Percentiles rank a stretch among this genome's conserved stretches.
phyloP scores from a whole-genome alignment of 495 filamentous ascomycete genomes.

The Trichoderma erinaceum region DNA sequence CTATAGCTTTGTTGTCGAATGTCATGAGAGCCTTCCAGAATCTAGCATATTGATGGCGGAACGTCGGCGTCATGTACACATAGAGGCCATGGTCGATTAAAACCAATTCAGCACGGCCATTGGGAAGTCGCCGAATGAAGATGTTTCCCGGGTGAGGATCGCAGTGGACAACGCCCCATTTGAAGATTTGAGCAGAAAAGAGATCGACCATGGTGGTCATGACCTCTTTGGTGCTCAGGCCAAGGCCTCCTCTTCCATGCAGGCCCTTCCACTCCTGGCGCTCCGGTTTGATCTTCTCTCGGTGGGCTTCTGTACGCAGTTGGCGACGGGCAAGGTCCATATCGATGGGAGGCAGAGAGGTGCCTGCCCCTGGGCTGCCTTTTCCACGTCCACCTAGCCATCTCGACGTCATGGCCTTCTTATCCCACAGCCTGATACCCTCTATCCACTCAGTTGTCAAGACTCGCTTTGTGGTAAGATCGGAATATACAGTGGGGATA shows the following conservation, averaged over 20 bases:
- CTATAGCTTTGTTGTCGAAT: constrained; percentile 80
- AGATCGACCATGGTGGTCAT: constrained; percentile 96
- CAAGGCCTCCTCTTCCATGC: constrained; percentile 67
- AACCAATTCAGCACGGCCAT: constrained; percentile 78
- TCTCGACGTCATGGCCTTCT: constrained; percentile 59
- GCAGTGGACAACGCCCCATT: constrained; percentile 90
- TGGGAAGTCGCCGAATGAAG: constrained; percentile 80
- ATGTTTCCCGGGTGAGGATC: constrained; percentile 97
- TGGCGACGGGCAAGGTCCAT: constrained; percentile 34
- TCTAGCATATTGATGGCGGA: constrained; percentile 79
- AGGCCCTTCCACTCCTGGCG: constrained; percentile 71
- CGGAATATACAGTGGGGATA: constrained; percentile 75
- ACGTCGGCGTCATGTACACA: constrained; percentile 77
- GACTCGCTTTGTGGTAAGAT: constrained; percentile 75
- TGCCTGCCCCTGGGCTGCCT: constrained; percentile 72
- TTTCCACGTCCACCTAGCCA: constrained; percentile 73
- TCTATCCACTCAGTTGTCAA: constrained; percentile 98
- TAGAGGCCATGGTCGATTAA: constrained; percentile 97
- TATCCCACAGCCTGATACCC: constrained; percentile 86
- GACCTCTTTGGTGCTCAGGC: constrained; percentile 71
- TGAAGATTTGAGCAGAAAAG: constrained; percentile 94
- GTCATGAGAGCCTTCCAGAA: constrained; percentile 94
- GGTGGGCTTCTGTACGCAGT: constrained; percentile 37
- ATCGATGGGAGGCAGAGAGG: constrained; percentile 51
- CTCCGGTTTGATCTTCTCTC: constrained; percentile 65